These are phyloP conservation scores for Cutaneotrichosporon cutaneum DNA, from an alignment of 1,284 basidiomycete genomes.

Conservation along the genomic window DNA sequence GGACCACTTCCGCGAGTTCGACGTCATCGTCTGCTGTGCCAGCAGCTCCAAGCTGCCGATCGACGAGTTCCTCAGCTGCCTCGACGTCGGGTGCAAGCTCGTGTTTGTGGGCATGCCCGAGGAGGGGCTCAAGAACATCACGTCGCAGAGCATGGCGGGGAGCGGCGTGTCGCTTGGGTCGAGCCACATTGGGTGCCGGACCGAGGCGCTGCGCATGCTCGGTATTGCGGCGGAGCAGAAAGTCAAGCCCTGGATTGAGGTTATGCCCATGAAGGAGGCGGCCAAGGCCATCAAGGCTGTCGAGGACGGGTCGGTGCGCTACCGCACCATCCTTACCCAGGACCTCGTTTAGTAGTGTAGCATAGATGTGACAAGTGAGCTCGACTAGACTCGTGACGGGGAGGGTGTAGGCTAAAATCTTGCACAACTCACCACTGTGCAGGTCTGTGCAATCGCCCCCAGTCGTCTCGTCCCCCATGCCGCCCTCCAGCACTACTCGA, in stretches of 20 bases:
- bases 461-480: no score
- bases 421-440: no score
- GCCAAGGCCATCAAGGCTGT: slow-evolving; percentile 60
- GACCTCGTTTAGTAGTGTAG: slow-evolving; percentile 13
- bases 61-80: slow-evolving; percentile 55
- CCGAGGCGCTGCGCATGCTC: slow-evolving; percentile 63
- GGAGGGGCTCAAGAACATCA: slow-evolving; percentile 43
- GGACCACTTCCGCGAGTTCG: slow-evolving; percentile 56
- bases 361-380: background rate
- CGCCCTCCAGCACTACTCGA: no score
- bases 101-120: slow-evolving; percentile 59
- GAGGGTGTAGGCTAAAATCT: no score
- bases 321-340: slow-evolving; percentile 56
- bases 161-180: slow-evolving; percentile 55
- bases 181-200: slow-evolving; percentile 63
- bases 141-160: slow-evolving; percentile 50
- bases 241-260: slow-evolving; percentile 59
- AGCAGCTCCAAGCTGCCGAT: slow-evolving; percentile 54
- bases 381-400: background rate
- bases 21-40: slow-evolving; percentile 63
- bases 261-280: slow-evolving; percentile 62
- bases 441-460: no score
- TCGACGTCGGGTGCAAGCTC: slow-evolving; percentile 60
- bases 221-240: slow-evolving; percentile 61
- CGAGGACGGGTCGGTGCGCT: slow-evolving; percentile 59